Base-by-base conservation (phyloP, 208 protist genomes). In the Leishmania arabica region DNA sequence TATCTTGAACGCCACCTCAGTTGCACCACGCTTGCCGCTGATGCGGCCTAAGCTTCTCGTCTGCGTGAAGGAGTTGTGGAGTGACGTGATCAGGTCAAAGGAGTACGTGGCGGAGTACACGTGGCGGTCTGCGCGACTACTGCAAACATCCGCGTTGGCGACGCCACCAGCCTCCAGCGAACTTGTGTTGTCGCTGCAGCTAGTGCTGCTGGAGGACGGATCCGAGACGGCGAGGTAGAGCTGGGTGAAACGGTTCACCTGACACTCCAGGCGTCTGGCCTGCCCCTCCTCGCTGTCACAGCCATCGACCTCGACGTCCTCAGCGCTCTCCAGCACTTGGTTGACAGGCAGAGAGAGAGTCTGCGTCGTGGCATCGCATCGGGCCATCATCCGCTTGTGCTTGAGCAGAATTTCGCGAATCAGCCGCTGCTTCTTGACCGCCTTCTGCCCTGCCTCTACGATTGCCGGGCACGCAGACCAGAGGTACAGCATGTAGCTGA, bases 291-390 rank as follows among this genome's bases (percentile, higher is more conserved):
- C 56, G 54, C 21, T 31, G 34, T 49, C 74, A 5, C 9, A 0
- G 34, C 1, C 8, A 47, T 68, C 56, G 19, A 45, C 37, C 15
- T 21, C 40, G 24, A 31, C 49, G 58, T 53, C 56, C 64, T 75
- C 66, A 40, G 76, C 0, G 24, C 51, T 45, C 34, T 17, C 74
- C 74, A 24, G 53, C 56, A 71, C 45, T n/a, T 60, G 45, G 58
- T 56, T 54, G 58, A 75, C 51, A 9, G 65, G 80, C 19, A 84
- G 73, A 8, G 77, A 80, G 17, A 82, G 62, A 13, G 91, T 95
- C 86, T 95, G 93, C 76, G 93, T 96, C 56, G 84, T 80, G 56
- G 87, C 91, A 81, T 94, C 89, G 78, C 86, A 79, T 47, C 82
- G 85, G 13, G 51, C 45, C 34, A 79, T 83, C 78, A 90, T 84